Conservation (phyloP, 495 filamentous ascomycete genomes). For the Monascus purpureus region DNA sequence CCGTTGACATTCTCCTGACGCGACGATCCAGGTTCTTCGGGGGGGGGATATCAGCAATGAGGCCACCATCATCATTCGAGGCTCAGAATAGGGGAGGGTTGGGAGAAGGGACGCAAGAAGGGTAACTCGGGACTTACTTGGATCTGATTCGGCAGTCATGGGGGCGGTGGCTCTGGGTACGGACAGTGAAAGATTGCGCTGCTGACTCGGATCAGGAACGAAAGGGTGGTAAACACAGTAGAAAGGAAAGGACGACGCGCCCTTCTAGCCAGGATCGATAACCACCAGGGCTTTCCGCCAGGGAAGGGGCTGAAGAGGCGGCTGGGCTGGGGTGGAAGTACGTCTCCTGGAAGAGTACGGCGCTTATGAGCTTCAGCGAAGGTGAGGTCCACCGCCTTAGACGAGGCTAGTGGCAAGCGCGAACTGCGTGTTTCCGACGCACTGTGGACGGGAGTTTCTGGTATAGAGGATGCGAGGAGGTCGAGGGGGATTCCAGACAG, state of each 20-base stretch:
- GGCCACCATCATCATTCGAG: too few species aligned
- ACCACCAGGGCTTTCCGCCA: conserved; percentile 12
- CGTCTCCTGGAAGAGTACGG: conserved; percentile 13
- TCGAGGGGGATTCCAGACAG: too few species aligned
- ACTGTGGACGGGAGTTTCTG: too few species aligned
- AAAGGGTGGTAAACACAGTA: conserved; percentile 2
- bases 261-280: conserved; percentile 1
- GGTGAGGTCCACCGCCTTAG: conserved; percentile 17
- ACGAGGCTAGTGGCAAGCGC: conserved; percentile 13
- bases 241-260: neutral
- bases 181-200: neutral
- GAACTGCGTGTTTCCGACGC: too few species aligned
- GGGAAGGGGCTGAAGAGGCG: conserved; percentile 3
- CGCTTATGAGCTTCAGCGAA: too few species aligned
- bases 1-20: conserved; percentile 15
- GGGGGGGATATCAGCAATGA: conserved; percentile 5
- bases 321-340: conserved; percentile 2
- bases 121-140: neutral
- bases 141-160: neutral
- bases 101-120: too few species aligned
- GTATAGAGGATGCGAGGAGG: too few species aligned
- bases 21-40: conserved; percentile 17
- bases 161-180: neutral
- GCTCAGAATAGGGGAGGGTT: too few species aligned
- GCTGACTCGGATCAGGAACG: too few species aligned